These are phyloP conservation scores for Pseudogymnoascus sp. DNA, from an alignment of 2,329 filamentous ascomycete genomes.

Conservation along the genomic window DNA sequence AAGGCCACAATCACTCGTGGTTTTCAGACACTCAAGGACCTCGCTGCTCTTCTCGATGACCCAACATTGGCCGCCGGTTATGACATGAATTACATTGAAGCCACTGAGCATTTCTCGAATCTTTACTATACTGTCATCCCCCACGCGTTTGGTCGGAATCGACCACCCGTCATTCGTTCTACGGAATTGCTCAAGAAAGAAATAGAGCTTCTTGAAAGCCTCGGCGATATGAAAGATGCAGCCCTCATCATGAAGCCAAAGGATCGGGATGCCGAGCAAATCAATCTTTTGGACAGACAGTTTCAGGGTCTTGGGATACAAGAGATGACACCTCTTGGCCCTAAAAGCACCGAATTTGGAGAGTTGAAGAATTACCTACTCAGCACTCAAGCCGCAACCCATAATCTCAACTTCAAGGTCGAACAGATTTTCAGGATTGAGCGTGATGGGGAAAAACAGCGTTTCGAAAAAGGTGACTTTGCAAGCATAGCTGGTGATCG, in stretches of 20 bases:
- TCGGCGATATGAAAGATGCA: constrained; percentile 80
- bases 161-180: constrained; percentile 59
- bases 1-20: constrained; percentile 67
- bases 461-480: constrained; percentile 27
- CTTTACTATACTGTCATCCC: constrained; percentile 75
- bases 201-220: constrained; percentile 68
- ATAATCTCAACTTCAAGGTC: constrained; percentile 51
- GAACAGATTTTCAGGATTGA: constrained; percentile 77
- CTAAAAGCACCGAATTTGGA: constrained; percentile 47
- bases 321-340: constrained; percentile 57
- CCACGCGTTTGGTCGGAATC: constrained; percentile 66
- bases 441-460: constrained; percentile 58
- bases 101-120: constrained; percentile 62
- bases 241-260: constrained; percentile 67
- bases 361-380: constrained; percentile 59
- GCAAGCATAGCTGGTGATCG: constrained; percentile 43
- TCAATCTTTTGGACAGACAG: constrained; percentile 64
- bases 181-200: constrained; percentile 59
- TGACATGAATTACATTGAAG: constrained; percentile 29
- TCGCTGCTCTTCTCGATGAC: constrained; percentile 58
- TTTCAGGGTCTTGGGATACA: constrained; percentile 63
- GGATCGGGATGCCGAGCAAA: constrained; percentile 38
- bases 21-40: constrained; percentile 68
- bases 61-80: constrained; percentile 39
- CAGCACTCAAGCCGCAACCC: constrained; percentile 59